A percentile compares a stretch with the other conserved stretches of the same genome.
Conservation (phyloP, 1,284 basidiomycete species). For the Paramarasmius palmivorus region DNA sequence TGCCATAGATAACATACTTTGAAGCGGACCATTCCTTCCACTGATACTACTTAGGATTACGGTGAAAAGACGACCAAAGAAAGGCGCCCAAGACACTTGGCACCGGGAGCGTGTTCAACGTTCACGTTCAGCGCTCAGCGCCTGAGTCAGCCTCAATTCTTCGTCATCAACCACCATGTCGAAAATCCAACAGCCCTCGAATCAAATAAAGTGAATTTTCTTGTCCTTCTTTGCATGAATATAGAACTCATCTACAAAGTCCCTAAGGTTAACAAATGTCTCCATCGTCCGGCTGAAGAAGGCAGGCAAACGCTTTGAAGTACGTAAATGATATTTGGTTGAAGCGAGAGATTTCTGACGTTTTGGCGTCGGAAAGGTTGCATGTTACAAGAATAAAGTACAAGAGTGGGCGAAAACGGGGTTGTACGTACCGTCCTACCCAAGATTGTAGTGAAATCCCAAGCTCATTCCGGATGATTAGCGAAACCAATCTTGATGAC, state of each 20-base stretch:
- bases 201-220: constrained; percentile 75
- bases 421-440: constrained; percentile 59
- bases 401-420: constrained; percentile 94
- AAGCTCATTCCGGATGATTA: constrained; percentile 26
- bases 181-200: constrained; percentile 79
- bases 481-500: constrained; percentile 93
- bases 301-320: constrained; percentile 94
- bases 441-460: not conserved
- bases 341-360: not conserved
- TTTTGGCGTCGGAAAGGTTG: constrained; percentile 62
- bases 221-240: not conserved
- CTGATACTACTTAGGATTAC: too few species aligned
- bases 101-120: too few species aligned
- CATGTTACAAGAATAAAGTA: constrained; percentile 99
- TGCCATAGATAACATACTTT: too few species aligned
- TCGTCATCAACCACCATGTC: too few species aligned
- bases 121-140: too few species aligned
- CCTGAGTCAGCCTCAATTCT: too few species aligned
- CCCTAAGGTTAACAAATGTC: constrained; percentile 86
- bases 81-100: too few species aligned
- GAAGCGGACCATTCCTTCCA: too few species aligned
- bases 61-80: too few species aligned
- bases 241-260: constrained; percentile 15
- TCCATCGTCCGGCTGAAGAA: constrained; percentile 96
- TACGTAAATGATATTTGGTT: not conserved